These are phyloP conservation scores for Fusarium gaditjirri DNA, from an alignment of 2,329 filamentous ascomycete species.

Conservation along the genomic window DNA sequence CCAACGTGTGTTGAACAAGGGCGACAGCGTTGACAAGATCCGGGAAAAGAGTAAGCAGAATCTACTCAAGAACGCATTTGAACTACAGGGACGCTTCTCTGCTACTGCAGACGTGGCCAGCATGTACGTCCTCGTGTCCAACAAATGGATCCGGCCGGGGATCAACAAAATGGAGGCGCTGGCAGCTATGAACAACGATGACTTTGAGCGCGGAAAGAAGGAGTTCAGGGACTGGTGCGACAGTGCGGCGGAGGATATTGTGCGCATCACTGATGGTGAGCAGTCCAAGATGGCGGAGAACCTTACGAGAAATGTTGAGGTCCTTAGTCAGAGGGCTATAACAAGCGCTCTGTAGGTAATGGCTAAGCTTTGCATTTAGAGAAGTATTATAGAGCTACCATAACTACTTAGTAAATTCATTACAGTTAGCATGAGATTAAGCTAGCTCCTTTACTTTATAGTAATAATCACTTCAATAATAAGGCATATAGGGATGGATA, in stretches of 20 bases:
- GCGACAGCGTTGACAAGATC: not conserved
- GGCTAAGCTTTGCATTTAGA: too few relatives aligned
- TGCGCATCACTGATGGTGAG: not conserved
- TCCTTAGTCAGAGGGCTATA: not conserved
- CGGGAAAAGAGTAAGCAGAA: not conserved
- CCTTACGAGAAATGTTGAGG: not conserved
- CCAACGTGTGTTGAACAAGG: not conserved
- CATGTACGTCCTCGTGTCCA: not conserved
- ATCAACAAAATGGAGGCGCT: not conserved
- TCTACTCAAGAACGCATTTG: not conserved
- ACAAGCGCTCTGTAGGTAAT: not conserved
- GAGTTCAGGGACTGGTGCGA: not conserved
- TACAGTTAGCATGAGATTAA: too few relatives aligned
- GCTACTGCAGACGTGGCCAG: not conserved
- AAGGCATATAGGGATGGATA: too few relatives aligned
- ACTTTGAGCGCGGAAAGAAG: not conserved
- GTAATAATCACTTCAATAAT: too few relatives aligned
- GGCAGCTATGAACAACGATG: not conserved
- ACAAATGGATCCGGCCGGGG: not conserved
- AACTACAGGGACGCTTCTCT: not conserved
- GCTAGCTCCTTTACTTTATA: too few relatives aligned
- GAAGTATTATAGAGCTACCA: too few relatives aligned
- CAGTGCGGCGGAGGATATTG: not conserved
- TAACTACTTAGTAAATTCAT: too few relatives aligned
- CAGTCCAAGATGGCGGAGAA: not conserved